Evolutionary conservation across 441 rosid genomes (phyloP).

Genomic region (Syzygium syzygioides): DNA sequence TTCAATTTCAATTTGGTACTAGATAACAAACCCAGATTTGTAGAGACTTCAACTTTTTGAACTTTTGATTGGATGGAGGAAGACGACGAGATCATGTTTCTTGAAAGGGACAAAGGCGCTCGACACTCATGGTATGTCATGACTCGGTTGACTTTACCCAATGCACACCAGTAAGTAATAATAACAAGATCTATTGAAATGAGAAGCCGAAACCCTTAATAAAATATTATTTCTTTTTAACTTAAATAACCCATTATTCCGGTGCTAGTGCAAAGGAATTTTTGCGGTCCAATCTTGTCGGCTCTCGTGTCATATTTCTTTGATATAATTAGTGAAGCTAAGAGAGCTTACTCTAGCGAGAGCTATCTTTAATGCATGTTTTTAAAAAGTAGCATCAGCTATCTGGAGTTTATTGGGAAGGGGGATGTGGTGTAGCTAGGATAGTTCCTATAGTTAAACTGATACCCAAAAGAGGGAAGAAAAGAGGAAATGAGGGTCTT

Average conservation of each 20-base stretch:
- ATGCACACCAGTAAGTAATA: neutral
- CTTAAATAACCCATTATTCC: neutral
- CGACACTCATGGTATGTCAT: neutral
- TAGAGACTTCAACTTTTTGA: neutral
- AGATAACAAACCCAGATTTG: neutral
- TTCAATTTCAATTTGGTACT: neutral
- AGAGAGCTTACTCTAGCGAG: neutral
- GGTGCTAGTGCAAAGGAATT: neutral
- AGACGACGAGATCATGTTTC: neutral
- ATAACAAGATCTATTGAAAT: neutral
- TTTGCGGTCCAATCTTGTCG: neutral
- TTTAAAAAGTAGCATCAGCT: neutral
- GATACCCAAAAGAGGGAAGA: neutral
- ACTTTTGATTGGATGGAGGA: neutral
- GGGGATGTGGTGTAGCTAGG: neutral
- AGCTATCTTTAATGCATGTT: neutral
- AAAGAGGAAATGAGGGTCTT: neutral
- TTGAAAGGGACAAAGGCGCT: neutral
- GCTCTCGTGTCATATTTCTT: neutral
- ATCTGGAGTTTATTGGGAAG: neutral
- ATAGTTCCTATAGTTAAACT: neutral
- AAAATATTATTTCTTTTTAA: neutral
- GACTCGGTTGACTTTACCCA: neutral
- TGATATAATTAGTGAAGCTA: neutral
- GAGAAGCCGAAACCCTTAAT: neutral